Evolutionary conservation across 208 protist species (phyloP).

Genomic region (Leishmania gerbilli): DNA sequence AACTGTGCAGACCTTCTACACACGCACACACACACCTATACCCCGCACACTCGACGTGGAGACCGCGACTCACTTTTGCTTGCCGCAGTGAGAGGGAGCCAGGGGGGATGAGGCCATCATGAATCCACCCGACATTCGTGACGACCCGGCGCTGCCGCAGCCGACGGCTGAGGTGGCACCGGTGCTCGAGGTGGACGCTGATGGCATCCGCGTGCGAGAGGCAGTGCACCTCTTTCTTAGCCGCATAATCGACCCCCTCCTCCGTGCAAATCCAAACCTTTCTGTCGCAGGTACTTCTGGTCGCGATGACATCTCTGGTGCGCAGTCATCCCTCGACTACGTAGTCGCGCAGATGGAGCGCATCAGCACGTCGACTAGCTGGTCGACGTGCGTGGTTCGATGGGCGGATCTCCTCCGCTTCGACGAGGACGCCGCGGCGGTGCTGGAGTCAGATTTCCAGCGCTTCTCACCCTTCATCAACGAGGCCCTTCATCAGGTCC

Average conservation of each 20-base stretch:
- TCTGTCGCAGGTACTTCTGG: slow-evolving; percentile 1
- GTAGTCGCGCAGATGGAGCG: slow-evolving; percentile 76
- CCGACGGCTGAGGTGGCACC: slow-evolving; percentile 47
- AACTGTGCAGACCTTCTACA: background rate
- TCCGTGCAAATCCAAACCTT: slow-evolving; percentile 27
- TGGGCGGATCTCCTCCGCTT: slow-evolving; percentile 76
- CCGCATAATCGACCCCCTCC: slow-evolving; percentile 69
- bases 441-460: slow-evolving; percentile 83
- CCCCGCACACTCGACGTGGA: background rate
- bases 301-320: background rate
- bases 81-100: background rate
- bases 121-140: slow-evolving; percentile 50
- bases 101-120: slow-evolving; percentile 20
- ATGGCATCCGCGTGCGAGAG: slow-evolving; percentile 78
- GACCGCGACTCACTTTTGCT: background rate
- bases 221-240: slow-evolving; percentile 78
- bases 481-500: slow-evolving; percentile 71
- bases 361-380: slow-evolving; percentile 75
- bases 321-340: slow-evolving; percentile 44
- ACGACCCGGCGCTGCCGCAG: slow-evolving; percentile 55
- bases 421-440: slow-evolving; percentile 70
- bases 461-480: slow-evolving; percentile 79
- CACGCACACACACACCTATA: background rate
- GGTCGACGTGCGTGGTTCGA: slow-evolving; percentile 84
- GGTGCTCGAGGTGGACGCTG: slow-evolving; percentile 68